Evolutionary conservation across 176 grass and related monocot species (phyloP), one percentile per base, ranked within the genome.

Genomic region (Triticum aestivum): DNA sequence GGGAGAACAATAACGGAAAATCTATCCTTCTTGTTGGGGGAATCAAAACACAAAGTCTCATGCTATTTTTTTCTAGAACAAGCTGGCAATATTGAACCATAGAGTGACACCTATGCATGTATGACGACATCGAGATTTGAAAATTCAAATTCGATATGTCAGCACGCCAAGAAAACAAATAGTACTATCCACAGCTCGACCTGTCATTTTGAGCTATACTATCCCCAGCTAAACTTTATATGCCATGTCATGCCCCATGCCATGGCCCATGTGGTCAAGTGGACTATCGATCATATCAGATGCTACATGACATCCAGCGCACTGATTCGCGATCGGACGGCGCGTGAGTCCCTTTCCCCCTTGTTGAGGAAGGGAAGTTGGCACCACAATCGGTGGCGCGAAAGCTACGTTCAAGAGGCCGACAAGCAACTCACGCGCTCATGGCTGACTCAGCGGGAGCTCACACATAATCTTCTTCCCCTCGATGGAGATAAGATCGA

Each of bases 401-500:
- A 70, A 65, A 70, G 42, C 21, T 24, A 41, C 69, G 21, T 17
- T 52, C 14, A 52, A 38, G 54, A 33, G 32, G 14, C 12, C 4
- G 4, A 18, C 11, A 44, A 20, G 11, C 21, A 34, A 70, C 68
- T 21, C 54, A 41, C 39, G 38, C 7, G 8, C 8, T 41, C 0
- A 9, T 41, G 39, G 8, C 39, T 41, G 39, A 41, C 39, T 41
- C 39, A 41, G 39, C 39, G 1, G 39, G 2, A 41, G 39, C 39
- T 41, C 39, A 41, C 39, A 10, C 39, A 41, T 41, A 41, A 41
- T 13, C 51, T 24, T 9, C 62, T 5, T 76, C 32, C 2, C 29
- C 2, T 30, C 29, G 29, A 30, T 54, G 10, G 10, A 62, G 88
- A 86, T 86, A 89, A 89, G 83, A 45, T 62, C 83, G 15, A 77